These are phyloP conservation scores for Silybum marianum DNA, from an alignment of 129 eudicot species.

Conservation along the genomic window DNA sequence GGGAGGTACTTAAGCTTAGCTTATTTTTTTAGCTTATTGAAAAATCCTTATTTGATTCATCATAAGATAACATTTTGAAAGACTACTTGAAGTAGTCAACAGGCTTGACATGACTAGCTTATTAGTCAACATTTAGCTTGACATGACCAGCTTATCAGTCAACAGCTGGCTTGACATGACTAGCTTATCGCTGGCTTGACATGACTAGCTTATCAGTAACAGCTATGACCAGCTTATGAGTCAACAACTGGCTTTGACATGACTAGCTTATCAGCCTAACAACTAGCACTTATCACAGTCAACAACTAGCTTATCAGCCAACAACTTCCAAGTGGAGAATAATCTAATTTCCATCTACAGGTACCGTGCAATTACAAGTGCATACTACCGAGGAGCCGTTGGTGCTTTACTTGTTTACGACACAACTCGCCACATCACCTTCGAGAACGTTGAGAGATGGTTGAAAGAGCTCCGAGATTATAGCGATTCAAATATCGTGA, in stretches of 20 bases:
- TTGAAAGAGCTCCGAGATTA: constrained; percentile 71
- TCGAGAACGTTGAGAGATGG: constrained; percentile 70
- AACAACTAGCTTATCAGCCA: neutral
- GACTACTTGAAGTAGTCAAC: neutral
- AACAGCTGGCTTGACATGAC: too few relatives aligned
- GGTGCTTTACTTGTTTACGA: constrained; percentile 78
- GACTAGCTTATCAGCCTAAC: too few relatives aligned
- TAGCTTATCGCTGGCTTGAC: too few relatives aligned
- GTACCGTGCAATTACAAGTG: constrained; percentile 72
- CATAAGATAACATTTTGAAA: neutral
- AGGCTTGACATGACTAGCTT: too few relatives aligned
- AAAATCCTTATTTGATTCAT: neutral
- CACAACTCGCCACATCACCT: constrained; percentile 66
- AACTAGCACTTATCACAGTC: too few relatives aligned
- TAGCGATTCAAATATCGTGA: constrained; percentile 65
- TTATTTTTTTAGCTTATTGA: too few relatives aligned
- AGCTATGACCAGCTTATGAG: too few relatives aligned
- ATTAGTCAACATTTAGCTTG: too few relatives aligned
- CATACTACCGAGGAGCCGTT: constrained; percentile 80
- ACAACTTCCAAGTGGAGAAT: neutral
- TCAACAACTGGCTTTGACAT: too few relatives aligned
- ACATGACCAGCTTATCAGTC: too few relatives aligned
- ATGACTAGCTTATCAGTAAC: neutral
- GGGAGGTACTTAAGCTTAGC: too few relatives aligned
- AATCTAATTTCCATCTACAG: constrained; percentile 25